These are phyloP conservation scores for Salix viminalis DNA, from an alignment of 345 rosid genomes.

Conservation along the genomic window DNA sequence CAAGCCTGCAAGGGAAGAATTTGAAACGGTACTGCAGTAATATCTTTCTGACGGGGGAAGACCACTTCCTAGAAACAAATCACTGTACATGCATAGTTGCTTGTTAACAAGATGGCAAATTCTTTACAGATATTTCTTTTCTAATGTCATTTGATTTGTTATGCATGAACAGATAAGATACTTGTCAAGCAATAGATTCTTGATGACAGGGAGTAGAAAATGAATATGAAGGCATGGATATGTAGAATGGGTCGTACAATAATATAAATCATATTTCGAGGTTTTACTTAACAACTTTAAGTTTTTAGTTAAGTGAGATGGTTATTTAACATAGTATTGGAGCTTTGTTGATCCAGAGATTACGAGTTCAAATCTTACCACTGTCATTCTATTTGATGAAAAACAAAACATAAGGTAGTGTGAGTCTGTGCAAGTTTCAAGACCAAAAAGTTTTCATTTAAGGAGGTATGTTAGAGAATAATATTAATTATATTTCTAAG, in stretches of 20 bases:
- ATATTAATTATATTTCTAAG: too few species aligned
- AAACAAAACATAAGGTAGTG: fast-evolving
- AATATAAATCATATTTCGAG: too few species aligned
- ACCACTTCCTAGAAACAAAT: neutral
- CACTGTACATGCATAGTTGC: neutral
- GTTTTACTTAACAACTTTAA: too few species aligned
- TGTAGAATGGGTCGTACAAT: neutral
- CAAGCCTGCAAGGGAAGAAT: neutral
- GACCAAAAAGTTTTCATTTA: too few species aligned
- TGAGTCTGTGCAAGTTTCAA: fast-evolving
- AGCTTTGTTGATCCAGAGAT: fast-evolving
- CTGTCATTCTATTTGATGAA: too few species aligned
- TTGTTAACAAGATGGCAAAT: neutral
- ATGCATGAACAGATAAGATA: neutral
- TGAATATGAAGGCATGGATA: neutral
- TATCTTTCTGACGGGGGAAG: too few species aligned
- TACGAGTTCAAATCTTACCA: too few species aligned
- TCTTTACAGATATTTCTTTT: neutral
- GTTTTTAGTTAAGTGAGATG: fast-evolving
- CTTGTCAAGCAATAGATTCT: neutral
- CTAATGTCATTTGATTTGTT: neutral
- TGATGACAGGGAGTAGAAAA: neutral
- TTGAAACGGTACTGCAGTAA: neutral
- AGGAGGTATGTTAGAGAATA: fast-evolving
- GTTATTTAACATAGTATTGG: fast-evolving